Evolutionary conservation across 2,329 filamentous ascomycete species (phyloP).

Genomic region (Penicillium nordicum): DNA sequence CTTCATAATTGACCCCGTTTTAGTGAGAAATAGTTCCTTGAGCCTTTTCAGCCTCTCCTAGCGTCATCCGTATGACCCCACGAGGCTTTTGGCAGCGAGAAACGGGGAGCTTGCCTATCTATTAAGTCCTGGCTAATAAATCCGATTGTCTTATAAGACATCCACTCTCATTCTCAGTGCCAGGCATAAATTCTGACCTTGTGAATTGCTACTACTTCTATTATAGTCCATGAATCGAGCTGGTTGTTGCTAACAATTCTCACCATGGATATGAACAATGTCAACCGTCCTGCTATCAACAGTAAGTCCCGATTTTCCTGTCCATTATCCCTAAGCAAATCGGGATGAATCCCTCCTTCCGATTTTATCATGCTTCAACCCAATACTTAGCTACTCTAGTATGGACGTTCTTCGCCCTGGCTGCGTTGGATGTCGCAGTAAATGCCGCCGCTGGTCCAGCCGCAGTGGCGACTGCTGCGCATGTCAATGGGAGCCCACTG

Average conservation of each 20-base stretch:
- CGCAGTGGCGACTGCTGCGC: conserved; percentile 15
- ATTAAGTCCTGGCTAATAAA: background rate
- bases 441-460: conserved; percentile 18
- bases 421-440: conserved; percentile 14
- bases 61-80: background rate
- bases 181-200: background rate
- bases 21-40: background rate
- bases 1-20: background rate
- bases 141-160: background rate
- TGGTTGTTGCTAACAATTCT: background rate
- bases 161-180: background rate
- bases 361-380: background rate
- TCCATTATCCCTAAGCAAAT: background rate
- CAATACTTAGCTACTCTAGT: conserved; percentile 3
- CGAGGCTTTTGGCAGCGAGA: background rate
- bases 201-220: background rate
- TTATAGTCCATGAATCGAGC: background rate
- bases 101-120: background rate
- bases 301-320: background rate
- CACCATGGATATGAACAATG: conserved; percentile 2
- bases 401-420: conserved; percentile 16
- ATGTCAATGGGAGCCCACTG: conserved; percentile 13
- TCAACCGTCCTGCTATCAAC: conserved; percentile 9
- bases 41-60: background rate
- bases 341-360: background rate